Conservation (phyloP, 2,329 filamentous ascomycete genomes). For the Aspergillus sp. region DNA sequence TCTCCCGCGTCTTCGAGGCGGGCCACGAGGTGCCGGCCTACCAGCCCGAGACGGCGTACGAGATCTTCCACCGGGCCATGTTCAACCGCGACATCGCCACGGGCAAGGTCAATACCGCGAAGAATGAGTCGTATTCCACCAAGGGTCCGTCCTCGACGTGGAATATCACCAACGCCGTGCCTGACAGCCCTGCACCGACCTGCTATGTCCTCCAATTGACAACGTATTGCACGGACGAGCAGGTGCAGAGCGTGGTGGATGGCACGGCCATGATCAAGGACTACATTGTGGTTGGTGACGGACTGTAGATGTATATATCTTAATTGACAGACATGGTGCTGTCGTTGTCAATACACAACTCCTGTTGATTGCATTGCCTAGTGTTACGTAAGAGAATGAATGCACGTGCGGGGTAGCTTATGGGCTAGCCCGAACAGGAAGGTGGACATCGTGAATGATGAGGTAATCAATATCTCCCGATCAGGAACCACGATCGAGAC, state of each 20-base stretch:
- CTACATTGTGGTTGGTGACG: conserved; percentile 42
- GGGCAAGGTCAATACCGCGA: conserved; percentile 44
- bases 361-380: no score
- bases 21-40: conserved; percentile 54
- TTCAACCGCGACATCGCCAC: conserved; percentile 56
- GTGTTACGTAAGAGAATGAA: background rate
- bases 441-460: background rate
- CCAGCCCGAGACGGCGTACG: conserved; percentile 54
- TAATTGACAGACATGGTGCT: background rate
- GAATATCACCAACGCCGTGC: conserved; percentile 47
- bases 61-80: conserved; percentile 55
- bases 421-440: background rate
- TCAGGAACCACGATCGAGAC: background rate
- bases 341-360: background rate
- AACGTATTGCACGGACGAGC: conserved; percentile 45
- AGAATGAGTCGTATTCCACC: conserved; percentile 38
- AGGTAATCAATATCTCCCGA: background rate
- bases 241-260: conserved; percentile 42
- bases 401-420: background rate
- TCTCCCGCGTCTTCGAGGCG: conserved; percentile 48
- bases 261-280: conserved; percentile 48
- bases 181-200: conserved; percentile 38
- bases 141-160: conserved; percentile 39
- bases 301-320: background rate
- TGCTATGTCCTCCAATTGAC: conserved; percentile 46